These are phyloP conservation scores for Imleria badia DNA, from an alignment of 768 basidiomycete genomes.

Conservation along the genomic window DNA sequence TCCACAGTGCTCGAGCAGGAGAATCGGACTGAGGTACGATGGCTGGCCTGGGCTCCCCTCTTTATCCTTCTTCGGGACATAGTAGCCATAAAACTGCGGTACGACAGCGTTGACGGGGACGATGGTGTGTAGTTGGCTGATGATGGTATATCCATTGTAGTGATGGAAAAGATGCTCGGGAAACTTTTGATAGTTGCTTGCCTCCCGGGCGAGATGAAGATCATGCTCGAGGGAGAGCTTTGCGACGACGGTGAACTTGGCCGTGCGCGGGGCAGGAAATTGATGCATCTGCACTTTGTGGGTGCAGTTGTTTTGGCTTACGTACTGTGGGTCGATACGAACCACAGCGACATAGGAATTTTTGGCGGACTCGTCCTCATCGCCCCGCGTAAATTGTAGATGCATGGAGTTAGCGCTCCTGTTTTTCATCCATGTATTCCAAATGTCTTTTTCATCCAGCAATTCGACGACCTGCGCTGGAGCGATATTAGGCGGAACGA, in stretches of 20 bases:
- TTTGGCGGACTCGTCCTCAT: not conserved
- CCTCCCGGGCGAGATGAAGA: conserved; percentile 34
- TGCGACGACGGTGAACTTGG: conserved; percentile 41
- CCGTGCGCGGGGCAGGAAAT: conserved; percentile 23
- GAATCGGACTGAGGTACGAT: conserved; percentile 38
- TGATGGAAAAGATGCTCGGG: conserved; percentile 30
- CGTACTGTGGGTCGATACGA: conserved; percentile 18
- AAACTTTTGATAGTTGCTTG: conserved; percentile 27
- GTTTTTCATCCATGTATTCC: not conserved
- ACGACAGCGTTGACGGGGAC: conserved; percentile 51
- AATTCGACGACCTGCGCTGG: not conserved
- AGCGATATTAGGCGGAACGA: not conserved
- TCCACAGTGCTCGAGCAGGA: conserved; percentile 51
- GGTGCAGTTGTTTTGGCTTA: conserved; percentile 3
- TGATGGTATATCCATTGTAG: conserved; percentile 26
- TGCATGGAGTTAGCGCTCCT: not conserved
- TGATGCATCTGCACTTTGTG: too few relatives aligned
- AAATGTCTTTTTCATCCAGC: not conserved
- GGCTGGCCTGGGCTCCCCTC: too few relatives aligned
- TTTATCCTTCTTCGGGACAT: conserved; percentile 32
- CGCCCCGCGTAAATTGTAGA: too few relatives aligned
- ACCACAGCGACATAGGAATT: not conserved
- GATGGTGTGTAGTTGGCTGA: conserved; percentile 36
- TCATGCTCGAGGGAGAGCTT: conserved; percentile 44
- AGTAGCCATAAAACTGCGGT: conserved; percentile 68